phyloP scores from a whole-genome alignment of 805 yeast species.

The Pichia ethanolica region DNA sequence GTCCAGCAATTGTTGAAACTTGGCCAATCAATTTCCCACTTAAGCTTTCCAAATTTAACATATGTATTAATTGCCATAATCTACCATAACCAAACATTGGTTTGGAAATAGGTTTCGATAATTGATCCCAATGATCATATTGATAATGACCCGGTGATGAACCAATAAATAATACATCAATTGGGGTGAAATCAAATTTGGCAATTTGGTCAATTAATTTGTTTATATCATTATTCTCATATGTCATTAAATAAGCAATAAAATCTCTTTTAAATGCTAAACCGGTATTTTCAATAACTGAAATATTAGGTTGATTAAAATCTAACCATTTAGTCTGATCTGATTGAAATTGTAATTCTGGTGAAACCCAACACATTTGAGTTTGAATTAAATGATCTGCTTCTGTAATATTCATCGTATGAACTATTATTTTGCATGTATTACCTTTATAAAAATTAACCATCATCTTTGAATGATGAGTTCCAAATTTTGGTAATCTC shows the following conservation, averaged over 20 bases:
- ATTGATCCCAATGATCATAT: constrained; percentile 12
- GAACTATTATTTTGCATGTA: constrained; percentile 43
- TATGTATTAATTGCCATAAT: constrained; percentile 33
- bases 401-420: constrained; percentile 52
- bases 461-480: constrained; percentile 66
- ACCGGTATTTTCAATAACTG: constrained; percentile 12
- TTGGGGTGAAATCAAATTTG: constrained; percentile 36
- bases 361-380: constrained; percentile 63
- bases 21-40: constrained; percentile 35
- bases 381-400: constrained; percentile 51
- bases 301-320: constrained; percentile 2
- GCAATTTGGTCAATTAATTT: constrained; percentile 26
- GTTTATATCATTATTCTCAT: constrained; percentile 27
- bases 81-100: constrained; percentile 41
- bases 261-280: constrained; percentile 39
- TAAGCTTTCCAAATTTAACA: constrained; percentile 24
- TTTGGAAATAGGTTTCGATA: constrained; percentile 1
- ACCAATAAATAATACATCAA: constrained; percentile 47
- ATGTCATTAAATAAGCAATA: constrained; percentile 36
- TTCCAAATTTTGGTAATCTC: constrained; percentile 28
- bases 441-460: constrained; percentile 44
- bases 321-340: neutral
- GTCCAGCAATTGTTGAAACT: constrained; percentile 43
- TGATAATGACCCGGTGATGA: constrained; percentile 43
- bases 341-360: constrained; percentile 23